Evolutionary conservation across 163 green algal genomes (phyloP), one percentile per base, ranked within the genome.

Genomic region (Scenedesmus sp.): DNA sequence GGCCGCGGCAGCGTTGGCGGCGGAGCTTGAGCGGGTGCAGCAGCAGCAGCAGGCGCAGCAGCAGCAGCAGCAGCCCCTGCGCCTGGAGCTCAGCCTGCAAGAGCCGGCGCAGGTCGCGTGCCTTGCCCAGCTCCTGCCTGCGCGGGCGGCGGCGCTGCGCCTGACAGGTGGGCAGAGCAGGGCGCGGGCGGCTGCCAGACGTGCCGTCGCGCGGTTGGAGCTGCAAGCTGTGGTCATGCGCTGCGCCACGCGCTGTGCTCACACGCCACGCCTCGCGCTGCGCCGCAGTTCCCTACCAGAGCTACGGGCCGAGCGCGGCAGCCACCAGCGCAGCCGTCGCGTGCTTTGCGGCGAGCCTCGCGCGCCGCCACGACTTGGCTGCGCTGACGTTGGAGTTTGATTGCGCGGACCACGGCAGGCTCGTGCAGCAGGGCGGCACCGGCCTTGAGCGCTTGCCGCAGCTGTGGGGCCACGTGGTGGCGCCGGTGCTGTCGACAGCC

Each of bases 241-340:
- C n/a, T n/a, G n/a, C n/a, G n/a, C n/a, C n/a, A n/a, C n/a, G n/a
- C n/a, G n/a, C n/a, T n/a, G n/a, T n/a, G n/a, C n/a, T n/a, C n/a
- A n/a, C n/a, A n/a, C n/a, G n/a, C n/a, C n/a, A n/a, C n/a, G n/a
- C n/a, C n/a, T n/a, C n/a, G n/a, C n/a, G n/a, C n/a, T n/a, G n/a
- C 6, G 18, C 47, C 34, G 56, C 70, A 77, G 69, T 77, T 29
- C 69, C 69, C 39, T 77, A 58, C 51, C 70, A 78, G 29, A 78
- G 17, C 36, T 78, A 67, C 20, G 70, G 70, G 13, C 51, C 70
- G 20, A 54, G 24, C 4, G 70, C 70, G 18, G 70, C 56, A 10
- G 70, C 70, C 24, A 67, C 39, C 11, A 48, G 36, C 44, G 70
- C 70, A 58, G 70, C 70, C 28, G 36, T 31, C 20, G 39, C 70